Conservation (phyloP, 345 rosid species). For the Hypericum perforatum region DNA sequence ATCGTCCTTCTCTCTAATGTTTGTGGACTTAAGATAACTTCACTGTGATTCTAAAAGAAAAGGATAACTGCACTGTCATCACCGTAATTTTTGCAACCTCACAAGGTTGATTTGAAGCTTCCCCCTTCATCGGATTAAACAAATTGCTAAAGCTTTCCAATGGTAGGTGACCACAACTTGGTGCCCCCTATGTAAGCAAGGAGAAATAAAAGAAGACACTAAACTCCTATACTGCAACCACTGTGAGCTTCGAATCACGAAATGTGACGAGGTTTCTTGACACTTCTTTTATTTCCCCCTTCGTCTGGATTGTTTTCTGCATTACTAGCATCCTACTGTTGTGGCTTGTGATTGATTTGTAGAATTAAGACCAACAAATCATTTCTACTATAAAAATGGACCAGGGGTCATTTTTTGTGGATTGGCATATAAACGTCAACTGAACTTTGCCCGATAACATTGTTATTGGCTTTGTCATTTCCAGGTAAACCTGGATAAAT, state of each 20-base stretch:
- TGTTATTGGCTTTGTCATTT: neutral
- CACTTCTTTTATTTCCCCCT: neutral
- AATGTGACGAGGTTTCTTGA: conserved; percentile 44
- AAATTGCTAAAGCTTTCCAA: conserved; percentile 9
- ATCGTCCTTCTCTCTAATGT: no score
- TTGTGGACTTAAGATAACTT: no score
- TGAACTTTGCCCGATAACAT: neutral
- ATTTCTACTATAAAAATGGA: no score
- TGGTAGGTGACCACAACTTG: conserved; percentile 31
- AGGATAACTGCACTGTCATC: no score
- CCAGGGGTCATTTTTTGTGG: no score
- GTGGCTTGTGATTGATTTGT: no score
- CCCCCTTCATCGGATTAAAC: neutral
- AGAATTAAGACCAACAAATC: no score
- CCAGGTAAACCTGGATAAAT: conserved; percentile 46
- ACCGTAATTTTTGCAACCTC: no score
- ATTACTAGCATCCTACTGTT: neutral
- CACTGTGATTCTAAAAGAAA: no score
- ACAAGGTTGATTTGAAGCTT: no score
- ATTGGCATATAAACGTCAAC: no score
- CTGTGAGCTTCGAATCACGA: conserved; percentile 62
- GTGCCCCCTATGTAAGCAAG: conserved; percentile 89
- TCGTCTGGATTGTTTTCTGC: neutral
- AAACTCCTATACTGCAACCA: conserved; percentile 43
- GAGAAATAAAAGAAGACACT: conserved; percentile 58